Percentiles rank a stretch among this genome's conserved stretches.
These are phyloP conservation scores for Astrephomene gubernaculifera DNA, from an alignment of 139 green algal genomes.

Conservation along the genomic window DNA sequence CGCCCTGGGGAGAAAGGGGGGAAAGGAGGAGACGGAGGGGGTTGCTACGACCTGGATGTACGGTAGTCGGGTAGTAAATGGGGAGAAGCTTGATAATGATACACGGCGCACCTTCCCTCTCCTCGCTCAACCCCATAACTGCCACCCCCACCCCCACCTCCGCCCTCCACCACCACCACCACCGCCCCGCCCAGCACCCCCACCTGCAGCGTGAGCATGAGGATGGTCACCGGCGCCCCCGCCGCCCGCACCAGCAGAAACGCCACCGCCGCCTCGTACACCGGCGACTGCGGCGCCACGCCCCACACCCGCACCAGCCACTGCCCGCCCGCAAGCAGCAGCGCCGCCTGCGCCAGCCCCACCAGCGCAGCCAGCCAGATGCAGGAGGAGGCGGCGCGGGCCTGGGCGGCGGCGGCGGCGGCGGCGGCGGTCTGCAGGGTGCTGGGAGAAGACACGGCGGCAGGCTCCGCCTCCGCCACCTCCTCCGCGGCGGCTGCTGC, in stretches of 20 bases:
- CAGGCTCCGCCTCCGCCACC: background rate
- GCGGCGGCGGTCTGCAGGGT: background rate
- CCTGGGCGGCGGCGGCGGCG: background rate
- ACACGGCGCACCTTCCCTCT: background rate
- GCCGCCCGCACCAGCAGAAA: constrained; percentile 72
- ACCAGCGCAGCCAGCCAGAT: constrained; percentile 46
- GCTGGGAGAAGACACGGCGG: no score
- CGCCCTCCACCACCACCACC: no score
- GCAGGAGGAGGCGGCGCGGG: constrained; percentile 38
- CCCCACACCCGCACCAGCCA: constrained; percentile 61
- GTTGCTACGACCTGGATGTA: no score
- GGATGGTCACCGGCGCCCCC: constrained; percentile 69
- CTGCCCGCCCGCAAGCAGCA: constrained; percentile 57
- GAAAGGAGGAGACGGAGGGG: background rate
- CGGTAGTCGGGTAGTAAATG: no score
- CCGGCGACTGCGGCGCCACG: constrained; percentile 16
- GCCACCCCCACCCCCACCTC: no score
- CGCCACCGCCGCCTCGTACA: constrained; percentile 38
- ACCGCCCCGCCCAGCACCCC: constrained; percentile 21
- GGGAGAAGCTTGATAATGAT: no score
- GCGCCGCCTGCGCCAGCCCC: constrained; percentile 53
- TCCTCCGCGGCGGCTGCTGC: background rate
- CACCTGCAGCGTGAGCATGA: constrained; percentile 80
- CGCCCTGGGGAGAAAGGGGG: constrained; percentile 60
- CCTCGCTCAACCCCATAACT: background rate